Evolutionary conservation across 2,329 filamentous ascomycete genomes (phyloP).

Genomic region (Alternaria incomplexa): DNA sequence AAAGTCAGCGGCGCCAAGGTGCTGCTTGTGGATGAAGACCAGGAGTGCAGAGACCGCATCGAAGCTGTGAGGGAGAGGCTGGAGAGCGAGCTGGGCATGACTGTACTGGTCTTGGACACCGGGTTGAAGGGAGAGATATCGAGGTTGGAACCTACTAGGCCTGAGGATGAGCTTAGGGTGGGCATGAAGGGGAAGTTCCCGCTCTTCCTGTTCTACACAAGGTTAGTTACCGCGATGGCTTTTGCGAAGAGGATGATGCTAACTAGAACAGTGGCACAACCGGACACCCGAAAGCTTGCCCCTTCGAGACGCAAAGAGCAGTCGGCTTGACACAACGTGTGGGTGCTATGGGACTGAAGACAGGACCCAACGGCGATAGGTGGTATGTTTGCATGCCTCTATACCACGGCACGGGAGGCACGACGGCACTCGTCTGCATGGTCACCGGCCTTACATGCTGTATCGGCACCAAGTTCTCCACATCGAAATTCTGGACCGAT

Average conservation of each 20-base stretch:
- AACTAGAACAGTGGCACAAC: slow-evolving; percentile 67
- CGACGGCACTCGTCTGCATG: slow-evolving; percentile 63
- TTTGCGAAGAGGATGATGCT: neutral
- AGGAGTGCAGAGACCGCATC: slow-evolving; percentile 62
- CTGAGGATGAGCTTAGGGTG: slow-evolving; percentile 62
- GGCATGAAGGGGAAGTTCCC: slow-evolving; percentile 61
- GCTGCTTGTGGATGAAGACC: slow-evolving; percentile 55
- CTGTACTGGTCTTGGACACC: slow-evolving; percentile 60
- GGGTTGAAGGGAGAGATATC: slow-evolving; percentile 56
- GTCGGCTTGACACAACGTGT: slow-evolving; percentile 49
- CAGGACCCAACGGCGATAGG: slow-evolving; percentile 58
- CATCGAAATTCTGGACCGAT: slow-evolving; percentile 73
- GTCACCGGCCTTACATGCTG: slow-evolving; percentile 64
- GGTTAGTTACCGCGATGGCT: slow-evolving; percentile 42
- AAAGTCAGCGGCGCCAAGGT: slow-evolving; percentile 61
- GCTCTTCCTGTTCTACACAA: slow-evolving; percentile 73
- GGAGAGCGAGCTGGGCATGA: slow-evolving; percentile 64
- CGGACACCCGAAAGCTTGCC: slow-evolving; percentile 74
- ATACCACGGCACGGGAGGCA: slow-evolving; percentile 76
- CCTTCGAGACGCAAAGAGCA: slow-evolving; percentile 62
- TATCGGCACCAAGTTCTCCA: slow-evolving; percentile 71
- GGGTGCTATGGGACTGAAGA: slow-evolving; percentile 42
- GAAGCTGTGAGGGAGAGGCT: slow-evolving; percentile 58
- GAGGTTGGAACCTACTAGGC: slow-evolving; percentile 57
- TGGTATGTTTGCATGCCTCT: slow-evolving; percentile 81